Conservation (phyloP, 1,139 yeast species). For the Candida freyschussii region DNA sequence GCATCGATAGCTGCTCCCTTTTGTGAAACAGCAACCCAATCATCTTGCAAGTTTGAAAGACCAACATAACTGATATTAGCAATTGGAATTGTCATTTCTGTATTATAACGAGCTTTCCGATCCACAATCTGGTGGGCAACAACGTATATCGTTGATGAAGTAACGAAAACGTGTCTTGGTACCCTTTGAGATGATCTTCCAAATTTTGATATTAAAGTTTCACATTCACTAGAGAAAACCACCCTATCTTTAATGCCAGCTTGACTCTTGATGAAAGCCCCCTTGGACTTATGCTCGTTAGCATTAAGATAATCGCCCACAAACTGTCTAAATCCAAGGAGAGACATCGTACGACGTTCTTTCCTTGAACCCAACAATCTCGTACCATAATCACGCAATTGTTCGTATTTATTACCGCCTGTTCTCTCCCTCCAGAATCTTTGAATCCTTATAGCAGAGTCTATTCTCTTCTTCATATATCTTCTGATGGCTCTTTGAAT, state of each 20-base stretch:
- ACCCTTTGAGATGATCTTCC: constrained; percentile 87
- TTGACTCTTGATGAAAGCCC: constrained; percentile 62
- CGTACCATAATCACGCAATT: constrained; percentile 80
- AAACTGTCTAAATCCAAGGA: constrained; percentile 86
- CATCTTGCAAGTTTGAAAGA: constrained; percentile 77
- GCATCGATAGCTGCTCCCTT: constrained; percentile 64
- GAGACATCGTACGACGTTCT: constrained; percentile 84
- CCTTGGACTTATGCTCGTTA: constrained; percentile 66
- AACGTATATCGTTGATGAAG: constrained; percentile 57
- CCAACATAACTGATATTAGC: constrained; percentile 59
- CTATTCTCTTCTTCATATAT: constrained; percentile 73
- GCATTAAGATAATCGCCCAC: constrained; percentile 93
- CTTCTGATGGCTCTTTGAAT: constrained; percentile 97
- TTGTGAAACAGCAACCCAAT: constrained; percentile 82
- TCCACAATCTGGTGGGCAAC: constrained; percentile 71
- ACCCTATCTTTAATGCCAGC: constrained; percentile 67
- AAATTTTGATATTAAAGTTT: constrained; percentile 74
- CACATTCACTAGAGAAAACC: constrained; percentile 79
- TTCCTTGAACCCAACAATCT: constrained; percentile 66
- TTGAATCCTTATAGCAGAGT: constrained; percentile 83
- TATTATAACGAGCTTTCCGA: constrained; percentile 60
- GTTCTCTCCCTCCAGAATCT: constrained; percentile 76
- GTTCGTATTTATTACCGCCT: constrained; percentile 79
- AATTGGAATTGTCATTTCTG: constrained; percentile 63
- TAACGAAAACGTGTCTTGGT: constrained; percentile 67